A percentile compares a stretch with the other conserved stretches of the same genome.
Evolutionary conservation across 805 yeast species (phyloP).

Genomic region (Isabelozyma heimii): DNA sequence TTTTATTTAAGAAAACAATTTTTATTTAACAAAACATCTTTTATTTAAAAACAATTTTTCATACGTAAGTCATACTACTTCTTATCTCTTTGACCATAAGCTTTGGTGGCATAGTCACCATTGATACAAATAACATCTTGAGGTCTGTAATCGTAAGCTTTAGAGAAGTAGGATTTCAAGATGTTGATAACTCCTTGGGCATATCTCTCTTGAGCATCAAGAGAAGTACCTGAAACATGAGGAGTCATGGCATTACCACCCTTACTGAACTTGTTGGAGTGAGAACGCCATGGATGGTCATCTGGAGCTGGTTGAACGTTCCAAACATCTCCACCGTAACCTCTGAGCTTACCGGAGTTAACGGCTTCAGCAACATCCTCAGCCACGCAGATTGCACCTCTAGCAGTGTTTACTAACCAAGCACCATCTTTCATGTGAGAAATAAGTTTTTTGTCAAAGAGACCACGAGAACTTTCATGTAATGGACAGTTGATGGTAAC

Average conservation of each 20-base stretch:
- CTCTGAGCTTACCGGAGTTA: conserved; percentile 63
- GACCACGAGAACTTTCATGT: conserved; percentile 65
- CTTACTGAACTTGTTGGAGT: conserved; percentile 57
- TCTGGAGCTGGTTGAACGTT: conserved; percentile 79
- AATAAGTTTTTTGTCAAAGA: conserved; percentile 63
- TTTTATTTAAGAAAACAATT: neutral
- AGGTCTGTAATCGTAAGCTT: conserved; percentile 67
- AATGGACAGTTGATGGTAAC: conserved; percentile 78
- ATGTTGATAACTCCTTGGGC: conserved; percentile 67
- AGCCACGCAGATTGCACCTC: conserved; percentile 76
- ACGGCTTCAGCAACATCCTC: conserved; percentile 77
- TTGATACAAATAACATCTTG: conserved; percentile 69
- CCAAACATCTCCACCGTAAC: conserved; percentile 89
- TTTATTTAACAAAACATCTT: neutral
- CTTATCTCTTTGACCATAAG: conserved; percentile 54
- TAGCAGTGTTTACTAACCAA: conserved; percentile 73
- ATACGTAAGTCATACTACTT: neutral
- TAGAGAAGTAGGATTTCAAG: conserved; percentile 59
- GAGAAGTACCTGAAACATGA: conserved; percentile 74
- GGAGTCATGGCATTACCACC: conserved; percentile 87
- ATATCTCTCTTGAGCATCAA: conserved; percentile 77
- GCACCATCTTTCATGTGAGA: conserved; percentile 73
- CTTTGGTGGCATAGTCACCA: conserved; percentile 71
- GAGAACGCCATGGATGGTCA: conserved; percentile 73
- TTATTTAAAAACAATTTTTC: neutral